phyloP scores from a whole-genome alignment of 345 rosid species.

The Alliaria petiolata region DNA sequence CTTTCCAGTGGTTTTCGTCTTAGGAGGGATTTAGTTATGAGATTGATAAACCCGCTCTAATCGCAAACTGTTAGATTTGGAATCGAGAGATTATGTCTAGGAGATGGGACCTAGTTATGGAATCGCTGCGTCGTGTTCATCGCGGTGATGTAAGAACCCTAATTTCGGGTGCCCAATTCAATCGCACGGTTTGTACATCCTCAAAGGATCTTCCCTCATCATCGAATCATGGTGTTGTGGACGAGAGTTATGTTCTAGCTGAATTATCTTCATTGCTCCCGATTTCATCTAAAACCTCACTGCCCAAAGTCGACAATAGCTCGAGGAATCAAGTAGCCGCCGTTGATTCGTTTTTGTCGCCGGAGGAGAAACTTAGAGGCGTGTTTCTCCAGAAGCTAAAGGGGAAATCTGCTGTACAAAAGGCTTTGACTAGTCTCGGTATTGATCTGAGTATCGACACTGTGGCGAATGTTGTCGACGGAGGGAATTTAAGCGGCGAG shows the following conservation, averaged over 20 bases:
- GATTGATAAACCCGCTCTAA: background rate
- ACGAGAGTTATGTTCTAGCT: slow-evolving; percentile 51
- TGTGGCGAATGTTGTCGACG: slow-evolving; percentile 60
- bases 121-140: slow-evolving; percentile 1
- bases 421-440: slow-evolving; percentile 43
- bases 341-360: slow-evolving; percentile 48
- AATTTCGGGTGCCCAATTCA: background rate
- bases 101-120: background rate
- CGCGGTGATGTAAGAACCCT: background rate
- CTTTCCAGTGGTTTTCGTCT: background rate
- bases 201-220: background rate
- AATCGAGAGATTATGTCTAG: slow-evolving; percentile 18
- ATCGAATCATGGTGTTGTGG: slow-evolving; percentile 16
- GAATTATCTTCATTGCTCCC: slow-evolving; percentile 62
- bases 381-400: slow-evolving; percentile 72
- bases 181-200: slow-evolving; percentile 5
- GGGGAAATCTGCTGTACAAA: slow-evolving; percentile 49
- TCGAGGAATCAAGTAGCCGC: slow-evolving; percentile 20
- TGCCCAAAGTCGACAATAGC: background rate
- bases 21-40: background rate
- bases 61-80: background rate
- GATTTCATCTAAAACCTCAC: slow-evolving; percentile 25
- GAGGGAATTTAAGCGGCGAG: slow-evolving; percentile 69
- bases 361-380: slow-evolving; percentile 81
- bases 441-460: slow-evolving; percentile 50